phyloP scores from a whole-genome alignment of 495 filamentous ascomycete genomes.

The Entonaema liquescens region DNA sequence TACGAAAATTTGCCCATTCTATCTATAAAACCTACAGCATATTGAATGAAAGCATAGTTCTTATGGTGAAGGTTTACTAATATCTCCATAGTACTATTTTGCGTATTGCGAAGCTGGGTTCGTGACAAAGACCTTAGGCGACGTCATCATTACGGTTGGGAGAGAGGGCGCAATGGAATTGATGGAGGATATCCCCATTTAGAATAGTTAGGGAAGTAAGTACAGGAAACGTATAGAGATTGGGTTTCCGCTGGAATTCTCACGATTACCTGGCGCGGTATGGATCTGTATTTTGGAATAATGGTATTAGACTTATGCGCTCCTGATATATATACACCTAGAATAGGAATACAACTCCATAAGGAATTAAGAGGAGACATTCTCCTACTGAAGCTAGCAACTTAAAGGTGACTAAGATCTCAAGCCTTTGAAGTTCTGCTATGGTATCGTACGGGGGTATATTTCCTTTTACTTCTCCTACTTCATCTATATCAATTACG shows the following conservation, averaged over 20 bases:
- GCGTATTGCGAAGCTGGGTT: slow-evolving; percentile 78
- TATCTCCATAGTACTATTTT: slow-evolving; percentile 68
- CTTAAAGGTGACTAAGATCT: too few relatives aligned
- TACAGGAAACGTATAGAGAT: background rate
- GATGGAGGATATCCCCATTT: slow-evolving; percentile 72
- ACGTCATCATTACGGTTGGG: slow-evolving; percentile 73
- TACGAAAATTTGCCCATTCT: slow-evolving; percentile 36
- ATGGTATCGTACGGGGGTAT: background rate
- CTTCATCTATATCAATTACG: slow-evolving; percentile 9
- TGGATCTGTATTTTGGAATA: background rate
- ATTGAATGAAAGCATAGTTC: background rate
- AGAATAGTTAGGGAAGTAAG: background rate
- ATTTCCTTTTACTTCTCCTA: background rate
- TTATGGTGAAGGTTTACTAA: background rate
- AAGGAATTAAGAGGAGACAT: background rate
- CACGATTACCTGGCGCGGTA: background rate
- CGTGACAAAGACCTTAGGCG: slow-evolving; percentile 71
- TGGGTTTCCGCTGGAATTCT: background rate
- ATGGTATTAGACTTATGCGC: background rate
- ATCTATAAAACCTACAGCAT: background rate
- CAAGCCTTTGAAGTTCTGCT: background rate
- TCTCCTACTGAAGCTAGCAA: background rate
- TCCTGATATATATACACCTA: background rate
- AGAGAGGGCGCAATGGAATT: slow-evolving; percentile 72
- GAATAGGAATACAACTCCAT: background rate